Conservation (phyloP, 331 rosid genomes). For the Malus hybrid region DNA sequence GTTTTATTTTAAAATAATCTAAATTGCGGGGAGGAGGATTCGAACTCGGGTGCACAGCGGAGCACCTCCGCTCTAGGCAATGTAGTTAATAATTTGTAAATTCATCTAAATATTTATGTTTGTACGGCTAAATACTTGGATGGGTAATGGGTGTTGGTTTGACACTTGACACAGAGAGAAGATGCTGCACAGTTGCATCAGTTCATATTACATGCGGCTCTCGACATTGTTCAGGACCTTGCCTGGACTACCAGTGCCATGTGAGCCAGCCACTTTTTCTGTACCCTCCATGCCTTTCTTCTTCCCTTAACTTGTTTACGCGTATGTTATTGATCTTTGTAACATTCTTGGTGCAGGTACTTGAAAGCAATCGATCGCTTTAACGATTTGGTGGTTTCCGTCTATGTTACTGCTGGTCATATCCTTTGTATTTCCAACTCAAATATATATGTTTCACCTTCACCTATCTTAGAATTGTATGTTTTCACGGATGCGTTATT, state of each 20-base stretch:
- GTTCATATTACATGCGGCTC: slow-evolving; percentile 87
- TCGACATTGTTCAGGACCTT: slow-evolving; percentile 94
- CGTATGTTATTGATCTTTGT: not conserved
- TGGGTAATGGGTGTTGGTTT: not conserved
- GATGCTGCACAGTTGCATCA: slow-evolving; percentile 97
- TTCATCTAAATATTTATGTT: not conserved
- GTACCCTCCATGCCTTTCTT: not conserved
- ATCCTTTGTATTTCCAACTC: slow-evolving; percentile 40
- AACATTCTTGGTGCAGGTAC: slow-evolving; percentile 58
- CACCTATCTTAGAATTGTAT: not conserved
- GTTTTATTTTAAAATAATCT: too few relatives aligned
- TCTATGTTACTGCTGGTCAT: slow-evolving; percentile 98
- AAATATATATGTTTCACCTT: not conserved
- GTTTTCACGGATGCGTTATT: not conserved
- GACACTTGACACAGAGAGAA: slow-evolving; percentile 61
- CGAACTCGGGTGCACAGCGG: too few relatives aligned
- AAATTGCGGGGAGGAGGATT: too few relatives aligned
- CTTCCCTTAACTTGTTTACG: not conserved
- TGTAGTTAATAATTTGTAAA: not conserved
- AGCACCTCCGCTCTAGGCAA: too few relatives aligned
- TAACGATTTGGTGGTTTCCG: slow-evolving; percentile 84
- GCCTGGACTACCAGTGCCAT: slow-evolving; percentile 99
- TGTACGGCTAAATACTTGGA: not conserved
- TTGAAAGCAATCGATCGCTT: slow-evolving; percentile 90
- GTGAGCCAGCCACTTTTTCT: slow-evolving; percentile 33